A percentile compares a stretch with the other conserved stretches of the same genome.
Evolutionary conservation across 2,329 filamentous ascomycete species (phyloP).

Genomic region (Aspergillus ochraceus): DNA sequence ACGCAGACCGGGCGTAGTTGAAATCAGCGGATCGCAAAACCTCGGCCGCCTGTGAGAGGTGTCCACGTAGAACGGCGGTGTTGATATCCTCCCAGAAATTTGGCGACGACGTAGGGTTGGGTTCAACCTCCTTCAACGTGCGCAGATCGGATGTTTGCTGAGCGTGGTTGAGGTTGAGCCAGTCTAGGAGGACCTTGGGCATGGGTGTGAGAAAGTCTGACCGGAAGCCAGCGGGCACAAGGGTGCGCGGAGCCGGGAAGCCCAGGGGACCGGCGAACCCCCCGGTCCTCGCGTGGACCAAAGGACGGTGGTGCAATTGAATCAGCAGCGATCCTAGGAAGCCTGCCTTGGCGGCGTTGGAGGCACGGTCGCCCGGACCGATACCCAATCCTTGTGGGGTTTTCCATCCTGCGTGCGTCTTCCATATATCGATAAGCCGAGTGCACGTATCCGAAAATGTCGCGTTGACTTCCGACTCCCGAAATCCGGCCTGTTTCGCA

Average conservation of each 20-base stretch:
- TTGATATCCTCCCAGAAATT: conserved; percentile 87
- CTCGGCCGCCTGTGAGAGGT: conserved; percentile 64
- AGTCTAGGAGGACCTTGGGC: conserved; percentile 77
- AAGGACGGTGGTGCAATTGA: conserved; percentile 70
- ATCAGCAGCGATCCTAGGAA: conserved; percentile 78
- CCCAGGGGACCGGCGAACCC: conserved; percentile 24
- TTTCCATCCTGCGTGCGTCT: conserved; percentile 27
- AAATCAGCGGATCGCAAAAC: conserved; percentile 76
- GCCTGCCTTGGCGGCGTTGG: conserved; percentile 71
- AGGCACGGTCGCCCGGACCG: conserved; percentile 62
- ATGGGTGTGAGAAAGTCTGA: conserved; percentile 49
- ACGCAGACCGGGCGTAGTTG: conserved; percentile 66
- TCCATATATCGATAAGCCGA: conserved; percentile 38
- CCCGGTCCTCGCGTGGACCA: conserved; percentile 26
- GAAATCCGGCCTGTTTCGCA: conserved; percentile 32
- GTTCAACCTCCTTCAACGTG: conserved; percentile 62
- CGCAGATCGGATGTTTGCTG: conserved; percentile 67
- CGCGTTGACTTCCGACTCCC: conserved; percentile 30
- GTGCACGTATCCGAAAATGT: conserved; percentile 36
- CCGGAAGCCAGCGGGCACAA: conserved; percentile 29
- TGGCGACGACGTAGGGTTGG: conserved; percentile 72
- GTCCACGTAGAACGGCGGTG: conserved; percentile 71
- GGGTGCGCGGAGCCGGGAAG: conserved; percentile 27
- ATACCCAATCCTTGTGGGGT: conserved; percentile 55
- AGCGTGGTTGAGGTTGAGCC: conserved; percentile 76